Conservation (phyloP, 352 stramenopile species). For the Phytophthora hibernalis region DNA sequence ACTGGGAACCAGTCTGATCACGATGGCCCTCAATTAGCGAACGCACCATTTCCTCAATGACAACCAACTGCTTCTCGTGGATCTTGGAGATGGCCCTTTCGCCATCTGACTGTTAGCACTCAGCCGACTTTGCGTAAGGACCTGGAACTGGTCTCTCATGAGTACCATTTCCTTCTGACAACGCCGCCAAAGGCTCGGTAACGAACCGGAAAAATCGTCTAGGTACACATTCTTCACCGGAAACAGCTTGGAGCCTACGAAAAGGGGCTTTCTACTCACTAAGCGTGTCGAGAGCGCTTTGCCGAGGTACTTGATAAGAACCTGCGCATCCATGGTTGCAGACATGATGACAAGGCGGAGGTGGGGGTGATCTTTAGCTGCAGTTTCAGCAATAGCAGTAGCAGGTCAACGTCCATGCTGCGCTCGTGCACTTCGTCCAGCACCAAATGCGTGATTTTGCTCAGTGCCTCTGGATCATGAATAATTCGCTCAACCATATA, state of each 20-base stretch:
- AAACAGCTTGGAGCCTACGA: slow-evolving; percentile 85
- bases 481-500: slow-evolving; percentile 97
- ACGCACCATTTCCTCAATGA: slow-evolving; percentile 68
- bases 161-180: slow-evolving; percentile 54
- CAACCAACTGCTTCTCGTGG: slow-evolving; percentile 65
- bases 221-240: slow-evolving; percentile 74
- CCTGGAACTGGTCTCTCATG: slow-evolving; percentile 51
- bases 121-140: slow-evolving; percentile 33
- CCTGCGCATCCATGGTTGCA: slow-evolving; percentile 94
- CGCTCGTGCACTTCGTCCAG: slow-evolving; percentile 97
- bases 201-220: slow-evolving; percentile 52
- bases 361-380: slow-evolving; percentile 67
- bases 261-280: slow-evolving; percentile 66
- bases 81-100: slow-evolving; percentile 62
- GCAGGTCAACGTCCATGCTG: slow-evolving; percentile 96
- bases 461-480: slow-evolving; percentile 90
- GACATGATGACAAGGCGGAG: slow-evolving; percentile 96
- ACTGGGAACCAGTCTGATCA: slow-evolving; percentile 49
- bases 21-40: slow-evolving; percentile 59
- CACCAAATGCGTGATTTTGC: slow-evolving; percentile 94
- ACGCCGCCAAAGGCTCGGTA: slow-evolving; percentile 45
- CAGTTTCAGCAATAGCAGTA: slow-evolving; percentile 92
- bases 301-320: slow-evolving; percentile 91
- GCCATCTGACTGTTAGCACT: slow-evolving; percentile 61
- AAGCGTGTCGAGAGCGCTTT: slow-evolving; percentile 62